Conservation (phyloP, 805 yeast species). For the Ogataea pignaliae region DNA sequence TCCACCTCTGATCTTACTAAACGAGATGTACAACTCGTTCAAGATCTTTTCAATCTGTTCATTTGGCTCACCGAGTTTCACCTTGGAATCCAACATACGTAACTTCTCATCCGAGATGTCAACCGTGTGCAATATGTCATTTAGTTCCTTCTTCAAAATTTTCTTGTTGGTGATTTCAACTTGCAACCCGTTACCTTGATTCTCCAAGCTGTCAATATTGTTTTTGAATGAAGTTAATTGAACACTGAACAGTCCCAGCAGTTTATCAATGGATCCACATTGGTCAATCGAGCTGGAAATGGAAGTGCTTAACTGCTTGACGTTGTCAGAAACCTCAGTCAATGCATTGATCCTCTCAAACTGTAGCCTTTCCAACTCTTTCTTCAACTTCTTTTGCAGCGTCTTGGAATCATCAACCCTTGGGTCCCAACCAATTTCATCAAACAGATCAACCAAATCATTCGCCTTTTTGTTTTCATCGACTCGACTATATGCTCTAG, state of each 20-base stretch:
- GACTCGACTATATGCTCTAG: conserved; percentile 29
- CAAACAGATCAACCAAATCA: conserved; percentile 62
- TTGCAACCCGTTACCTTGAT: conserved; percentile 76
- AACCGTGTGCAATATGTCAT: conserved; percentile 65
- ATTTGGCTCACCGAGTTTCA: conserved; percentile 43
- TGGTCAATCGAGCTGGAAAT: conserved; percentile 43
- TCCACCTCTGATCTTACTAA: conserved; percentile 55
- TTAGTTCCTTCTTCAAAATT: conserved; percentile 63
- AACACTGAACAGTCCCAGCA: conserved; percentile 52
- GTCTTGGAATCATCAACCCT: conserved; percentile 53
- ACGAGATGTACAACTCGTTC: conserved; percentile 55
- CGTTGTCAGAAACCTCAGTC: conserved; percentile 36
- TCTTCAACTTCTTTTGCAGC: conserved; percentile 52
- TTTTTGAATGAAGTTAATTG: conserved; percentile 60
- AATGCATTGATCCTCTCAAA: conserved; percentile 56
- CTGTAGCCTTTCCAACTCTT: conserved; percentile 58
- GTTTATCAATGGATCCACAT: conserved; percentile 52
- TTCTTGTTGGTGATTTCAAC: conserved; percentile 80
- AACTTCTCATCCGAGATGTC: conserved; percentile 57
- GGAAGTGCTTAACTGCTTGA: conserved; percentile 37
- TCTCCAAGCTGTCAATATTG: conserved; percentile 68
- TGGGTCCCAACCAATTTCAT: conserved; percentile 73
- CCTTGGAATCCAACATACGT: conserved; percentile 40
- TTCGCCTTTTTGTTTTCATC: conserved; percentile 14
- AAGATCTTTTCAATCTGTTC: conserved; percentile 50